These are phyloP conservation scores for Capsicum chinense DNA, from an alignment of 257 asterid species.

Conservation along the genomic window DNA sequence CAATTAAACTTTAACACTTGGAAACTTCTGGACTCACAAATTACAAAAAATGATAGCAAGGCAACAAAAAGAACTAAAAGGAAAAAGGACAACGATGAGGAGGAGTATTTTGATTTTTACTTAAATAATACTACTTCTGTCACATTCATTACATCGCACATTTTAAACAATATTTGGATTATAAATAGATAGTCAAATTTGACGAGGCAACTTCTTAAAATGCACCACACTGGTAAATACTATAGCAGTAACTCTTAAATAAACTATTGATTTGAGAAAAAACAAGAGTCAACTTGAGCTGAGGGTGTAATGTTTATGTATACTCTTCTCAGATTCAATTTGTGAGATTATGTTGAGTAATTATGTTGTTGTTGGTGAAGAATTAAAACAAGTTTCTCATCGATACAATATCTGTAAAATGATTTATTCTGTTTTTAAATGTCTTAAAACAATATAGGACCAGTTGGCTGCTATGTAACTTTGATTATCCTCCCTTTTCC, in stretches of 20 bases:
- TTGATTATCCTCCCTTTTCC: not conserved
- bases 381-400: not conserved
- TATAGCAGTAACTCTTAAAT: no score
- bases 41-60: not conserved
- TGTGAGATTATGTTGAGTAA: no score
- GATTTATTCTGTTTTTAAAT: not conserved
- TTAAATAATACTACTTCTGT: not conserved
- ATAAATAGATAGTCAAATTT: not conserved
- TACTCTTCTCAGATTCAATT: no score
- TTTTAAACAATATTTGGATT: not conserved
- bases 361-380: no score
- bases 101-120: not conserved
- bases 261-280: no score
- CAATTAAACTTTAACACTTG: not conserved
- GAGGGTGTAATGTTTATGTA: no score
- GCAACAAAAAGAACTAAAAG: not conserved
- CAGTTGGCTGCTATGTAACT: not conserved
- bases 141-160: conserved; percentile 11
- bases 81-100: conserved; percentile 1
- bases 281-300: no score
- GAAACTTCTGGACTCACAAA: conserved; percentile 5
- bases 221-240: not conserved
- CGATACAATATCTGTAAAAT: not conserved
- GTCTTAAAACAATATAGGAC: not conserved
- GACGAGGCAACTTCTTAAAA: not conserved